Evolutionary conservation across 495 filamentous ascomycete genomes (phyloP), one percentile per base, ranked within the genome.

Genomic region (Annulohypoxylon nitens): DNA sequence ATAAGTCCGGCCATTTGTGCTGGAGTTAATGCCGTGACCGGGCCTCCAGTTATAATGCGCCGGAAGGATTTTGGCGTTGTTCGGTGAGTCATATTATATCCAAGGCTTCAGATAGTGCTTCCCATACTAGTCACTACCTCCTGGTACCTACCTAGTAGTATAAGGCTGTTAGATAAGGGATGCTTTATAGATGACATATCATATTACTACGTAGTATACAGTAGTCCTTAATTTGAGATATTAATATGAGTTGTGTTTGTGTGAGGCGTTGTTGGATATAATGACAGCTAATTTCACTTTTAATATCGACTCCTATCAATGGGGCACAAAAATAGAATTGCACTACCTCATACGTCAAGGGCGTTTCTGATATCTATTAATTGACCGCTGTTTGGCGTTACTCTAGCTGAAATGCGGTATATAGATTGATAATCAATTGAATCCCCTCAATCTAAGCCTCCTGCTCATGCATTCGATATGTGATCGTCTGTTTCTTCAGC

Each of bases 41-140:
- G 43, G 6, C 18, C 4, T 30, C 30, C 30, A 30, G 43, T n/a
- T 47, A 20, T 47, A 47, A 45, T 14, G 41, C 41, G 14, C 14
- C 14, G 11, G 43, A 20, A 47, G 43, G 43, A 47, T 47, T 47
- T 47, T 18, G 16, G 12, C 37, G n/a, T 20, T 20, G 43, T 47
- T 47, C 43, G 43, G 43, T 47, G 43, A 47, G 43, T 47, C 43
- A 47, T 47, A 47, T 18, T 47, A 47, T 47, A 45, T 14, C 5
- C 41, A 45, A n/a, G 41, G 41, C 41, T n/a, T 14, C 41, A 12
- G 11, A 30, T 30, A 30, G 30, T 30, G 30, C 30, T 3, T 30
- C 30, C 30, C 30, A 30, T 30, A 30, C 30, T 30, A 30, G 2
- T 30, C 26, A 4, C 26, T n/a, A n/a, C n/a, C n/a, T n/a, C n/a